Evolutionary conservation across 352 stramenopile species (phyloP), one percentile per base, ranked within the genome.

Genomic region (Globisporangium viniferum): DNA sequence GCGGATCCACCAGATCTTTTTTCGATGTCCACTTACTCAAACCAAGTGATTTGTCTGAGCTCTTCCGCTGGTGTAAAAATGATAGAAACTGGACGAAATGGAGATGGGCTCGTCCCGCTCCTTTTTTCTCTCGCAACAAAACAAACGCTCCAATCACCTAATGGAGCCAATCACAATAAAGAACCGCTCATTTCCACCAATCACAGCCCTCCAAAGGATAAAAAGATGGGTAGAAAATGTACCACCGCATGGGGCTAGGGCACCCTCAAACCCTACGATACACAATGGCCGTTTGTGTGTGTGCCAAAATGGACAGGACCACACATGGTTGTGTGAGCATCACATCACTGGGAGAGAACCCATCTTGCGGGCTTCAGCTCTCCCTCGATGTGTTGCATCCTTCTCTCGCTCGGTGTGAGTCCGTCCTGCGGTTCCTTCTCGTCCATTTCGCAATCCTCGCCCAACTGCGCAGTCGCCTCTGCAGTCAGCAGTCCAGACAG

Each of bases 271-370:
- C 5, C 15, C n/a, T 24, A 54, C 46, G 46, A 20, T 29, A 54
- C 46, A 9, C 7, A 5, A 5, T 39, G 8, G 33, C 33, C 4
- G 3, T 46, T 44, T 44, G 39, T 48, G 14, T 48, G 14, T 48
- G 41, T 29, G n/a, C 12, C 12, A 35, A 27, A 57, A 57, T 35
- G 22, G 51, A 31, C 49, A 56, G 51, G 51, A 48, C 41, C 41
- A 48, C 41, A 48, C 8, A 4, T 6, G 31, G 31, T 33, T 6
- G 31, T 33, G 31, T 33, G 22, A 57, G 51, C 22, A 31, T 35
- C 29, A 57, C 51, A 57, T 18, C 49, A 24, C 22, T 41, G 33
- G 56, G 18, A 62, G 58, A 63, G 58, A 53, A 53, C 36, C 58
- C n/a, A 63, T 35, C 41, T 48, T 14, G 41, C 15, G 5, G 41